A percentile compares a stretch with the other conserved stretches of the same genome.
Conservation (phyloP, 2,329 filamentous ascomycete species). For the Calonectria multiphialidica region DNA sequence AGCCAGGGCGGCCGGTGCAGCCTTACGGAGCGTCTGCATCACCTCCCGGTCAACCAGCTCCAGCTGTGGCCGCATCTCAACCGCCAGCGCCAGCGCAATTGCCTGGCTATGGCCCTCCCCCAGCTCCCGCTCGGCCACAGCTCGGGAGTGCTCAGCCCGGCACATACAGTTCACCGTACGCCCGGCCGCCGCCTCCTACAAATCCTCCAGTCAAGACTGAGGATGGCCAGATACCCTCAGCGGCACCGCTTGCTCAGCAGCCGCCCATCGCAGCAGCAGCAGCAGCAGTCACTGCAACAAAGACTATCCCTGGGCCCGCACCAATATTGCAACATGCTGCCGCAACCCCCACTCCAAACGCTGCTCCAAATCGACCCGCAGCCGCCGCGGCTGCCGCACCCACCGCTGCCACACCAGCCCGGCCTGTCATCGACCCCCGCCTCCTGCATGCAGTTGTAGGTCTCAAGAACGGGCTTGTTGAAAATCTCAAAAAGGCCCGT, state of each 20-base stretch:
- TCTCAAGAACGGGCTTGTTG: constrained; percentile 61
- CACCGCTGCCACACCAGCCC: constrained; percentile 40
- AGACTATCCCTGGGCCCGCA: constrained; percentile 33
- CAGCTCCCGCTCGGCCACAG: constrained; percentile 50
- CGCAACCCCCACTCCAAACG: constrained; percentile 32
- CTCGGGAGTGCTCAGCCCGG: constrained; percentile 47
- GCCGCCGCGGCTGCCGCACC: constrained; percentile 32
- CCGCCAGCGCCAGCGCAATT: constrained; percentile 50
- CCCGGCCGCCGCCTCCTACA: constrained; percentile 47
- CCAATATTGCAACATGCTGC: constrained; percentile 30
- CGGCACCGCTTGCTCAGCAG: constrained; percentile 28
- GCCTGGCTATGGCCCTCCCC: constrained; percentile 50
- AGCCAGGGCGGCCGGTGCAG: constrained; percentile 46
- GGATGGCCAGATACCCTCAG: constrained; percentile 37
- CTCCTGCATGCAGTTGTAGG: constrained; percentile 56
- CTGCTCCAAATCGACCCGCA: constrained; percentile 38
- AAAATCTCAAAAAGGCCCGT: constrained; percentile 58
- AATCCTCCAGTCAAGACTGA: constrained; percentile 45
- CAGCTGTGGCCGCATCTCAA: constrained; percentile 39
- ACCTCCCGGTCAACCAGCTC: constrained; percentile 42
- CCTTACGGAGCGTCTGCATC: constrained; percentile 45
- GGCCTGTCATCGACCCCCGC: constrained; percentile 58
- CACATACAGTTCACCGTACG: constrained; percentile 53
- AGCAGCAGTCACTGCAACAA: constrained; percentile 31
- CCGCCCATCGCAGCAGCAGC: constrained; percentile 17